Evolutionary conservation across 352 stramenopile genomes (phyloP).

Genomic region (Pythium utonaiense): DNA sequence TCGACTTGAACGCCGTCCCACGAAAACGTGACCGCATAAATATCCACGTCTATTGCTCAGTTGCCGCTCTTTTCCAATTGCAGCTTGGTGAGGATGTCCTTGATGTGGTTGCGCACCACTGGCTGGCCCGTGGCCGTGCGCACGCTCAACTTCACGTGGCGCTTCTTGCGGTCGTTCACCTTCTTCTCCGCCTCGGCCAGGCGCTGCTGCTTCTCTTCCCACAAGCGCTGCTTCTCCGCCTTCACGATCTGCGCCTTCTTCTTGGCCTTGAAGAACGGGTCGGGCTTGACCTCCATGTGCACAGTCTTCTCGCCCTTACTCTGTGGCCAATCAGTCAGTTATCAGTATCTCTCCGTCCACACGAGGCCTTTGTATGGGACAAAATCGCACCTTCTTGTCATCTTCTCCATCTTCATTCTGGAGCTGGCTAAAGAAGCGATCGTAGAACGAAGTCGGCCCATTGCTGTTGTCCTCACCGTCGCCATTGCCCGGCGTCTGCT

Average conservation of each 20-base stretch:
- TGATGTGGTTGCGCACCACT: slow-evolving; percentile 84
- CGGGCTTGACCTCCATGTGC: slow-evolving; percentile 44
- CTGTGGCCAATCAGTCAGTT: neutral
- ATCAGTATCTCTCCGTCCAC: neutral
- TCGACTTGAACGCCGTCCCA: too few species aligned
- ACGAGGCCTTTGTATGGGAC: too few species aligned
- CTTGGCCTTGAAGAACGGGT: slow-evolving; percentile 85
- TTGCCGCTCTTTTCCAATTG: slow-evolving; percentile 44
- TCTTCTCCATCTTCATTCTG: slow-evolving; percentile 21
- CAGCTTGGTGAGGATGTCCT: slow-evolving; percentile 74
- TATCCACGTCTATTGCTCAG: slow-evolving; percentile 7
- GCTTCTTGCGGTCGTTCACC: slow-evolving; percentile 80
- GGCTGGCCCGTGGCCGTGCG: slow-evolving; percentile 74
- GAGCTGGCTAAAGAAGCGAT: slow-evolving; percentile 70
- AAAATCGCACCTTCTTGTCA: slow-evolving; percentile 11
- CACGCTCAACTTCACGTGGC: slow-evolving; percentile 82
- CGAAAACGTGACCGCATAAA: slow-evolving; percentile 14
- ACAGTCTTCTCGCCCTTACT: slow-evolving; percentile 15
- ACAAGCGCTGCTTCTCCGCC: slow-evolving; percentile 39
- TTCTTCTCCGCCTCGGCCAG: slow-evolving; percentile 61
- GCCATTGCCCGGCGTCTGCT: slow-evolving; percentile 13
- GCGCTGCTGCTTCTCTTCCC: slow-evolving; percentile 51
- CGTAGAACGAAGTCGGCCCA: slow-evolving; percentile 65
- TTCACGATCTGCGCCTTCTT: slow-evolving; percentile 62
- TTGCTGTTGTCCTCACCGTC: slow-evolving; percentile 4